phyloP scores from a whole-genome alignment of 2,329 filamentous ascomycete genomes.

The Biscogniauxia mediterranea region DNA sequence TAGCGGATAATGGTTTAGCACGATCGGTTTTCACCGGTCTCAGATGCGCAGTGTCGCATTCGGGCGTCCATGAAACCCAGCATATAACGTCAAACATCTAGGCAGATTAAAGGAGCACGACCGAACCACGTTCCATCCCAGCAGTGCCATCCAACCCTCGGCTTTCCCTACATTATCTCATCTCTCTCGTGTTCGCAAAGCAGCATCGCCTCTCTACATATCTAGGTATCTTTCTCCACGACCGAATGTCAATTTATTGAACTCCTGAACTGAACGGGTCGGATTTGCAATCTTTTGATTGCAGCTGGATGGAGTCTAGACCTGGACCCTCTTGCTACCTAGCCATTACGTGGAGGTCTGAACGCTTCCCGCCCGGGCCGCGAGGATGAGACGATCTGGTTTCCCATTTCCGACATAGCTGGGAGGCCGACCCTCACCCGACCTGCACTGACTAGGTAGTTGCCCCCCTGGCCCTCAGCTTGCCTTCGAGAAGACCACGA shows the following conservation, averaged over 20 bases:
- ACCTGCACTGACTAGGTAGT: neutral
- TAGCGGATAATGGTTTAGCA: slow-evolving; percentile 31
- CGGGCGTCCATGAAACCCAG: slow-evolving; percentile 27
- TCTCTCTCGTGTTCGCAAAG: slow-evolving; percentile 4
- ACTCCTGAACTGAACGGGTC: slow-evolving; percentile 11
- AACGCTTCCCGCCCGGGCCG: slow-evolving; percentile 11
- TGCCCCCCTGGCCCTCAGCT: neutral
- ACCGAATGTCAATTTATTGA: neutral
- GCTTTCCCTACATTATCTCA: slow-evolving; percentile 20
- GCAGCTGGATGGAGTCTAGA: slow-evolving; percentile 7
- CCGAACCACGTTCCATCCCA: slow-evolving; percentile 28
- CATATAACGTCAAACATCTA: slow-evolving; percentile 23
- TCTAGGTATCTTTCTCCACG: neutral
- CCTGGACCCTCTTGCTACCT: slow-evolving; percentile 9
- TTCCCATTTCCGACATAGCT: slow-evolving; percentile 6
- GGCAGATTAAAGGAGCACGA: slow-evolving; percentile 31
- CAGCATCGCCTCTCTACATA: neutral
- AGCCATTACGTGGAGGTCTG: slow-evolving; percentile 6
- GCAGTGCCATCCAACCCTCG: slow-evolving; percentile 1
- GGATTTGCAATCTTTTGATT: slow-evolving; percentile 8
- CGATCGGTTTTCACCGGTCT: slow-evolving; percentile 28
- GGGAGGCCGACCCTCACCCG: neutral
- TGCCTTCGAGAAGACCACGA: neutral
- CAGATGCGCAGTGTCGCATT: slow-evolving; percentile 29
- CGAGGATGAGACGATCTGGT: slow-evolving; percentile 8